Conservation (phyloP, 192 early-diverging fungal species). For the Coemansia sp. region DNA sequence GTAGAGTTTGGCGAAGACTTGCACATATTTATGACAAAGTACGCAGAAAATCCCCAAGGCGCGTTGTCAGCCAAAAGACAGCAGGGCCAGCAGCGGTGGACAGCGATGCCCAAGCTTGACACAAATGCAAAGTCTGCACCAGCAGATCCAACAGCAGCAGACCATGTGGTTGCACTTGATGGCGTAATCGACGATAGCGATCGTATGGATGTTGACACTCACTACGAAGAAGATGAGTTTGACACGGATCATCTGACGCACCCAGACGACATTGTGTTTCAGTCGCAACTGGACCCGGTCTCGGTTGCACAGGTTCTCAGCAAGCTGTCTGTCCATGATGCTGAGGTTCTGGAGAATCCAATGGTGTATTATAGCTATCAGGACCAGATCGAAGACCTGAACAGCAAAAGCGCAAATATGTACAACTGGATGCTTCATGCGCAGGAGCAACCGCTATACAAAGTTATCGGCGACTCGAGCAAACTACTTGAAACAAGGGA, state of each 20-base stretch:
- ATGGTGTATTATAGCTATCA: constrained; percentile 22
- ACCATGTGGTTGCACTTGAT: background rate
- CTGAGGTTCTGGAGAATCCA: constrained; percentile 22
- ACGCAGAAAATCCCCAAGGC: constrained; percentile 13
- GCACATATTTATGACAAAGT: constrained; percentile 21
- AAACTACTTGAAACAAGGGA: constrained; percentile 43
- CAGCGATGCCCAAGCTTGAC: background rate
- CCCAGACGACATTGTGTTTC: constrained; percentile 38
- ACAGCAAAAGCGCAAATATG: constrained; percentile 36
- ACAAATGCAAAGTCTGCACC: background rate
- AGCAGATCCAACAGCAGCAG: background rate
- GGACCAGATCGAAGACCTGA: constrained; percentile 35
- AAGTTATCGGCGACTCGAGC: constrained; percentile 19
- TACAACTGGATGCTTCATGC: constrained; percentile 43
- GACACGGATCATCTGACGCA: constrained; percentile 20
- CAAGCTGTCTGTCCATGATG: constrained; percentile 9
- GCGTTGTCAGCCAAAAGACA: constrained; percentile 13
- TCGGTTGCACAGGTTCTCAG: constrained; percentile 21
- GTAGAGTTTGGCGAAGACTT: constrained; percentile 11
- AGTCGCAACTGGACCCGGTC: constrained; percentile 33
- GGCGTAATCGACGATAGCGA: background rate
- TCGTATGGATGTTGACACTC: constrained; percentile 28
- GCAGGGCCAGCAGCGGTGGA: constrained; percentile 17
- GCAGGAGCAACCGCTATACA: constrained; percentile 47
- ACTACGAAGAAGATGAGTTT: background rate